A percentile compares a stretch with the other conserved stretches of the same genome.
Evolutionary conservation across 202 grass and related monocot species (phyloP).

Genomic region (Digitaria exilis): DNA sequence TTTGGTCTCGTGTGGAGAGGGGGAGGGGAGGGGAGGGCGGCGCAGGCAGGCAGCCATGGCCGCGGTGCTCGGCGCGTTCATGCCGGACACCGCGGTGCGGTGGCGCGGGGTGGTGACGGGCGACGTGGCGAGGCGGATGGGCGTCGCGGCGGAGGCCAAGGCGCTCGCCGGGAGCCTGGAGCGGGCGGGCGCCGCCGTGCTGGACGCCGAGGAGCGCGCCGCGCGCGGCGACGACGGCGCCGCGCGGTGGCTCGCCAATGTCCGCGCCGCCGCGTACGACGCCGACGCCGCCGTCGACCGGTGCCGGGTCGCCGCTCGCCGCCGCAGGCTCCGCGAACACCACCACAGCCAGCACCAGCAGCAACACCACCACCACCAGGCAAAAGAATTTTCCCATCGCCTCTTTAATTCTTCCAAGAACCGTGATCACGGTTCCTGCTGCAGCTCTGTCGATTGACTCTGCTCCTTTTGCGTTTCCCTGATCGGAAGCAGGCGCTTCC

Average conservation of each 20-base stretch:
- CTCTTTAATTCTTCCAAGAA: neutral
- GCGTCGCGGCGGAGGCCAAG: slow-evolving; percentile 48
- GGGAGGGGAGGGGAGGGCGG: neutral
- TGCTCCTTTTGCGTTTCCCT: neutral
- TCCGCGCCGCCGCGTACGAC: slow-evolving; percentile 49
- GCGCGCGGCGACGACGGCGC: slow-evolving; percentile 37
- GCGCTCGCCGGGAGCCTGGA: slow-evolving; percentile 46
- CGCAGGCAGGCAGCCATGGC: slow-evolving; percentile 31
- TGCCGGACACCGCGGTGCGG: slow-evolving; percentile 60
- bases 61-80: slow-evolving; percentile 60
- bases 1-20: neutral
- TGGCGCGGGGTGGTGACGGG: slow-evolving; percentile 46
- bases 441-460: neutral
- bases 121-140: slow-evolving; percentile 44
- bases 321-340: slow-evolving; percentile 35
- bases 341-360: slow-evolving; percentile 1
- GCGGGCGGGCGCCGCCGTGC: slow-evolving; percentile 40
- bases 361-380: slow-evolving; percentile 35
- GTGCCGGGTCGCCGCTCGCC: slow-evolving; percentile 44
- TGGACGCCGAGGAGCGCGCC: slow-evolving; percentile 47
- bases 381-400: slow-evolving; percentile 9
- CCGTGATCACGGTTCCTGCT: neutral
- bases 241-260: slow-evolving; percentile 46
- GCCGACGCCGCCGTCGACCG: slow-evolving; percentile 52
- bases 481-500: slow-evolving; percentile 45